phyloP scores from a whole-genome alignment of 2,329 filamentous ascomycete genomes.

The Podosphaera fusca region DNA sequence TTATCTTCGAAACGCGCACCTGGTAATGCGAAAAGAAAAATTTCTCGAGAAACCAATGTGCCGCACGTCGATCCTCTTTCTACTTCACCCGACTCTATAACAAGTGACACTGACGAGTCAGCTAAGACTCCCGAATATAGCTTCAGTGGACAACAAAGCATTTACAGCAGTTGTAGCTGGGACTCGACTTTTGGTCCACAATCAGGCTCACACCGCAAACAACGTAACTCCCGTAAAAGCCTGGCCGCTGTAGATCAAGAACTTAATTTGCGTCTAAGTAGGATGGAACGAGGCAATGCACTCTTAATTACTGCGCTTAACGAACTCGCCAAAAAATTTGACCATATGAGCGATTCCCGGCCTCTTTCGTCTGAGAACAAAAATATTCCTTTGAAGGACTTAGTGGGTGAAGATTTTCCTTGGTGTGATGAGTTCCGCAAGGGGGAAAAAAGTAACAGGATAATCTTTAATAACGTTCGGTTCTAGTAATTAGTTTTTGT shows the following conservation, averaged over 20 bases:
- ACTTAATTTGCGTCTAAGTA: conserved; percentile 7
- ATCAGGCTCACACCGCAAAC: neutral
- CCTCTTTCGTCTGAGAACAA: neutral
- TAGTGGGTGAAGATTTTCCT: neutral
- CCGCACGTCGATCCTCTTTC: neutral
- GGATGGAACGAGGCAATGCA: conserved; percentile 11
- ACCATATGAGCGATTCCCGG: conserved; percentile 3
- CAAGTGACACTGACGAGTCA: neutral
- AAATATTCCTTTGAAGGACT: neutral
- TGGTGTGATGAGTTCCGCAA: neutral
- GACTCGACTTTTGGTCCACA: neutral
- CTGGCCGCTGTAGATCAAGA: conserved; percentile 2
- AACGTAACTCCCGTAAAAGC: neutral
- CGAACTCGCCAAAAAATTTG: conserved; percentile 7
- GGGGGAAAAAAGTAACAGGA: too few relatives aligned
- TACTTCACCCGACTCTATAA: neutral
- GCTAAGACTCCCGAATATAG: neutral
- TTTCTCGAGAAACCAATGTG: neutral
- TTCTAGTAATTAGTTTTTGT: too few relatives aligned
- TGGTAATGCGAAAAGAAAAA: neutral
- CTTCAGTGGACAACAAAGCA: neutral
- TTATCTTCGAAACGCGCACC: neutral
- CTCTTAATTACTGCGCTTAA: conserved; percentile 8
- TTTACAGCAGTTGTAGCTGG: neutral
- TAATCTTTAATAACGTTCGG: too few relatives aligned